Base-by-base conservation (phyloP, 805 yeast genomes). In the Barnettozyma sucrosica region DNA sequence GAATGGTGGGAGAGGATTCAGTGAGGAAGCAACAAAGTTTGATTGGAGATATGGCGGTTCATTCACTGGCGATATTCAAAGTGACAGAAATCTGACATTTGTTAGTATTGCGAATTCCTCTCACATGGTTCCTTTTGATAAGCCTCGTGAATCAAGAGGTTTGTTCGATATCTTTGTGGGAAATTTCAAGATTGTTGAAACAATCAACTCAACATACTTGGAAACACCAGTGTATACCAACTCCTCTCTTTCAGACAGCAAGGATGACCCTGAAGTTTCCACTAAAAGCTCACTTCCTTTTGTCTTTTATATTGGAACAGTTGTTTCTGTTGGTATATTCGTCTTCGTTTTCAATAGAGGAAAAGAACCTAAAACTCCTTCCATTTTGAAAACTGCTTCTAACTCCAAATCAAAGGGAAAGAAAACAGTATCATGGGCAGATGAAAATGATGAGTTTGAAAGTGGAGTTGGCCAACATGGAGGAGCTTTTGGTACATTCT, bases 61-160 rank as follows among this genome's bases (percentile, higher is more conserved):
- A n/a, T 41, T 55, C 1, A 73, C 71, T 2, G 84, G 83, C 5
- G 50, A 56, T 19, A 63, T 74, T 39, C 65, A 63, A 75, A 79
- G 51, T 56, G 90, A 81, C 42, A 73, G 87, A 52, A 87, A 88
- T 59, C 69, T 92, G 58, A 84, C 96, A 0, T 85, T 84, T 62
- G 80, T 86, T 28, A 79, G 80, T 48, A 79, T 92, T 2, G 77
- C 67, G 62, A 79, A 87, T 55, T 80, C 96, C 0, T 84, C 96
- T 4, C 98, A 93, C 62, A 92, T 93, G 98, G 93, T 89, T 23
- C 96, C 98, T 1, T 83, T 77, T 54, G 97, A 90, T 62, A 67
- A 78, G 45, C 85, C 93, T 2, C 79, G 74, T 41, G 73, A 77
- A 24, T 77, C 90, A 7, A 72, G 89, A 54, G 88, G 89, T 16